phyloP scores from a whole-genome alignment of 2,329 filamentous ascomycete genomes.

The Botryotinia narcissicola region DNA sequence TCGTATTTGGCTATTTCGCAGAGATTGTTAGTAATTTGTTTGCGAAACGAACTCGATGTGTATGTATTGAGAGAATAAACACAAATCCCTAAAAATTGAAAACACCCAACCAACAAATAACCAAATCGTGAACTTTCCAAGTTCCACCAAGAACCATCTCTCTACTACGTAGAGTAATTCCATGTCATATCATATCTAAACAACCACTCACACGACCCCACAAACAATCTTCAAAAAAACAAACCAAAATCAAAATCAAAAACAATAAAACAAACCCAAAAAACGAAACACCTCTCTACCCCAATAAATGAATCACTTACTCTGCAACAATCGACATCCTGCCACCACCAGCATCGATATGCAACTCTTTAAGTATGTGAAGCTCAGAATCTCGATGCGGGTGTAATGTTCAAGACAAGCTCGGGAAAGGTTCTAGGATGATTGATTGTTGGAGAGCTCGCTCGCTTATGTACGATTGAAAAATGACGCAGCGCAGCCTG shows the following conservation, averaged over 20 bases:
- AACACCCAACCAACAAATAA: neutral
- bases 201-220: neutral
- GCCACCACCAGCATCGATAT: slow-evolving; percentile 25
- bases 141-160: neutral
- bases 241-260: neutral
- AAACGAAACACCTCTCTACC: neutral
- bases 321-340: slow-evolving; percentile 49
- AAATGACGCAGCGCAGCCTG: neutral
- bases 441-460: neutral
- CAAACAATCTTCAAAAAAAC: neutral
- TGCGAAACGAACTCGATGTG: neutral
- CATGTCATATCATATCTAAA: neutral
- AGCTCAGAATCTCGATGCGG: neutral
- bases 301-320: slow-evolving; percentile 38
- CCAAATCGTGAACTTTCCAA: neutral
- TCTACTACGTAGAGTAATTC: neutral
- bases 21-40: neutral
- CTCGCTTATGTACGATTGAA: slow-evolving; percentile 6
- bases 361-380: neutral
- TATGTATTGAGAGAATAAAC: neutral
- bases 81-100: neutral
- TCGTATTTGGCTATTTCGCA: slow-evolving; percentile 49
- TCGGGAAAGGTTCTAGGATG: slow-evolving; percentile 9
- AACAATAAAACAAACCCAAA: neutral
- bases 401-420: neutral